These are phyloP conservation scores for Trichaptum fuscoviolaceum DNA, from an alignment of 768 basidiomycete genomes.

Conservation along the genomic window DNA sequence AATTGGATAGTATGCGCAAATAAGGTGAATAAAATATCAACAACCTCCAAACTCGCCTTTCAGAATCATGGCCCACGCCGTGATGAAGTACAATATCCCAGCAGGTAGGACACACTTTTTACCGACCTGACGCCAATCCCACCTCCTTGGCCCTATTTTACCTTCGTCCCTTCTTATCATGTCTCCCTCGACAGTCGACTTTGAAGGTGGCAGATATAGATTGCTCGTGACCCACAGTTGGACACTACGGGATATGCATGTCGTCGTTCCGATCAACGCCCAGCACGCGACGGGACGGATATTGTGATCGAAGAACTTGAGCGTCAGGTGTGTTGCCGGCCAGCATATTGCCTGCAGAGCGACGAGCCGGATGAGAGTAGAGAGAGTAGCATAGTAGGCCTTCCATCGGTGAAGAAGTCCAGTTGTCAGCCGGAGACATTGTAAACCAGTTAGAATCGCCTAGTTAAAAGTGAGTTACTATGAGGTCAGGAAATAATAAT, in stretches of 20 bases:
- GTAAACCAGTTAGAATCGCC: slow-evolving; percentile 83
- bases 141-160: slow-evolving; percentile 55
- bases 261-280: slow-evolving; percentile 87
- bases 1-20: no score
- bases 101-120: slow-evolving; percentile 69
- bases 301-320: slow-evolving; percentile 63
- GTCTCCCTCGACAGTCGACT: slow-evolving; percentile 13
- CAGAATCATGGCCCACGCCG: slow-evolving; percentile 62
- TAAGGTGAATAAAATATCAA: neutral
- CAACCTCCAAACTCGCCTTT: slow-evolving; percentile 28
- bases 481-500: slow-evolving; percentile 2
- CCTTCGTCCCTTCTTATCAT: slow-evolving; percentile 23
- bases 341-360: slow-evolving; percentile 95
- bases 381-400: slow-evolving; percentile 81
- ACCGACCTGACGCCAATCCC: slow-evolving; percentile 77
- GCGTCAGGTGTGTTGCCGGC: slow-evolving; percentile 86
- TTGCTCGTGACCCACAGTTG: slow-evolving; percentile 98
- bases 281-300: slow-evolving; percentile 80
- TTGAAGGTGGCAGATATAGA: slow-evolving; percentile 32
- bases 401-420: slow-evolving; percentile 89
- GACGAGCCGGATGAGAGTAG: slow-evolving; percentile 86
- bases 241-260: slow-evolving; percentile 73
- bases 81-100: slow-evolving; percentile 68
- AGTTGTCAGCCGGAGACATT: slow-evolving; percentile 82
- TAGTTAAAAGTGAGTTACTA: slow-evolving; percentile 22